Conservation (phyloP, 2,329 filamentous ascomycete genomes). For the Thielaviopsis populi region DNA sequence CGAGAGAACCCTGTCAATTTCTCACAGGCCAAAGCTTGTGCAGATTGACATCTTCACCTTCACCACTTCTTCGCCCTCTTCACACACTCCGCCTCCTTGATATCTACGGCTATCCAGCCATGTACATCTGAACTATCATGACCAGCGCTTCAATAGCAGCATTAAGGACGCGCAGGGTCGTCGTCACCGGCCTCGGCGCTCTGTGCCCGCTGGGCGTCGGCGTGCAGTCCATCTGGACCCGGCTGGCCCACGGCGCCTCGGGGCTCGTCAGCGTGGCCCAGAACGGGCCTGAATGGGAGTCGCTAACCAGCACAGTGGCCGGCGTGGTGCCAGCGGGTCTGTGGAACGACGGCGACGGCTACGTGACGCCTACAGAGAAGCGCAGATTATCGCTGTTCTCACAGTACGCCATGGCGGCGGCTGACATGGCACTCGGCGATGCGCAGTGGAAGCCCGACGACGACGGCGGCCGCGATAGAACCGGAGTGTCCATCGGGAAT, state of each 20-base stretch:
- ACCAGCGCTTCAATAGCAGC: background rate
- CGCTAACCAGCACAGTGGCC: slow-evolving; percentile 71
- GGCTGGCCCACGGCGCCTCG: slow-evolving; percentile 63
- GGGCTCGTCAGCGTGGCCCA: slow-evolving; percentile 62
- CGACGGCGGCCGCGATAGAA: slow-evolving; percentile 50
- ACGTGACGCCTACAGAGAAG: slow-evolving; percentile 34
- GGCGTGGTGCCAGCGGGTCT: slow-evolving; percentile 53
- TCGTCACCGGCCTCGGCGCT: slow-evolving; percentile 70
- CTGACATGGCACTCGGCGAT: slow-evolving; percentile 73
- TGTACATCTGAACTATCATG: background rate
- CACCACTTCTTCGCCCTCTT: background rate
- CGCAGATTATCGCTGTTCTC: slow-evolving; percentile 82
- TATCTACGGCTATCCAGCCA: background rate
- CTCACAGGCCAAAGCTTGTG: background rate
- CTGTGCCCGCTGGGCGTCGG: slow-evolving; percentile 75
- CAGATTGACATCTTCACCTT: background rate
- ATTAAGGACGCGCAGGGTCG: slow-evolving; percentile 40
- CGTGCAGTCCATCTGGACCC: slow-evolving; percentile 61
- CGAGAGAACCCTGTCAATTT: background rate
- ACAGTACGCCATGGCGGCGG: slow-evolving; percentile 78
- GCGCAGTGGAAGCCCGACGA: slow-evolving; percentile 56
- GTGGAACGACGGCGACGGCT: slow-evolving; percentile 41
- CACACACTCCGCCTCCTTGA: background rate
- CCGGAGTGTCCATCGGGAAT: slow-evolving; percentile 84
- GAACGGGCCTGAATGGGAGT: slow-evolving; percentile 48